A percentile compares a stretch with the other conserved stretches of the same genome.
phyloP scores from a whole-genome alignment of 768 basidiomycete species.

The Rossbeevera mucosa region DNA sequence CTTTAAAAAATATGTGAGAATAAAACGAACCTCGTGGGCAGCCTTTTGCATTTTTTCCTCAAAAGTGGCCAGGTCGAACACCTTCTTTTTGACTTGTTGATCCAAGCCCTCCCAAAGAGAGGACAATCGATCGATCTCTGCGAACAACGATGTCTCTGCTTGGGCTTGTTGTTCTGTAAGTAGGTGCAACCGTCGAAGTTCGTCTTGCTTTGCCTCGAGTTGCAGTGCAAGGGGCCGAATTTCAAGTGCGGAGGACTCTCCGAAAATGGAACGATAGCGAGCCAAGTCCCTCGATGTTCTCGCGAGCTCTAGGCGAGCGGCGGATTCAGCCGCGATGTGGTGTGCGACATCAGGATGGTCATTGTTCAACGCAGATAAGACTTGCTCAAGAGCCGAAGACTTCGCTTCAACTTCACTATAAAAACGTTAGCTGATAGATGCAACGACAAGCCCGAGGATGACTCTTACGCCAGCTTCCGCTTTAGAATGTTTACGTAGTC shows the following conservation, averaged over 20 bases:
- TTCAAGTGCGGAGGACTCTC: conserved; percentile 52
- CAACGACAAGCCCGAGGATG: background rate
- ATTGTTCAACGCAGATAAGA: conserved; percentile 40
- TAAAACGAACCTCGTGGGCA: conserved; percentile 58
- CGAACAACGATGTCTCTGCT: conserved; percentile 73
- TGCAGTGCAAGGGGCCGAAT: conserved; percentile 45
- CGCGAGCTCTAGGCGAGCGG: conserved; percentile 46
- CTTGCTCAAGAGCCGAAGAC: conserved; percentile 47
- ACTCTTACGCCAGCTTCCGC: conserved; percentile 50
- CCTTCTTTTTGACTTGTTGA: conserved; percentile 74
- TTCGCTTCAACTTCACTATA: conserved; percentile 52
- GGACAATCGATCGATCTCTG: conserved; percentile 82
- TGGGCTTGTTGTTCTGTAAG: conserved; percentile 58
- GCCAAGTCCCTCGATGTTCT: conserved; percentile 46
- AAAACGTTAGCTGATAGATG: conserved; percentile 12
- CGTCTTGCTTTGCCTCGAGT: conserved; percentile 64
- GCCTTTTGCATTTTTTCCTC: conserved; percentile 70
- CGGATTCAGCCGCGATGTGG: conserved; percentile 47
- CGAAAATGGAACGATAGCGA: conserved; percentile 61
- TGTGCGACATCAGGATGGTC: conserved; percentile 51
- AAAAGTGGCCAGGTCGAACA: conserved; percentile 69
- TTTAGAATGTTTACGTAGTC: conserved; percentile 52
- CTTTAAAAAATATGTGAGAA: too few species aligned
- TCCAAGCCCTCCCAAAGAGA: conserved; percentile 84
- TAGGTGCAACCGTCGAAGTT: conserved; percentile 57